Evolutionary conservation across 495 filamentous ascomycete species (phyloP), one percentile per base, ranked within the genome.

Genomic region (Niebla homalea): DNA sequence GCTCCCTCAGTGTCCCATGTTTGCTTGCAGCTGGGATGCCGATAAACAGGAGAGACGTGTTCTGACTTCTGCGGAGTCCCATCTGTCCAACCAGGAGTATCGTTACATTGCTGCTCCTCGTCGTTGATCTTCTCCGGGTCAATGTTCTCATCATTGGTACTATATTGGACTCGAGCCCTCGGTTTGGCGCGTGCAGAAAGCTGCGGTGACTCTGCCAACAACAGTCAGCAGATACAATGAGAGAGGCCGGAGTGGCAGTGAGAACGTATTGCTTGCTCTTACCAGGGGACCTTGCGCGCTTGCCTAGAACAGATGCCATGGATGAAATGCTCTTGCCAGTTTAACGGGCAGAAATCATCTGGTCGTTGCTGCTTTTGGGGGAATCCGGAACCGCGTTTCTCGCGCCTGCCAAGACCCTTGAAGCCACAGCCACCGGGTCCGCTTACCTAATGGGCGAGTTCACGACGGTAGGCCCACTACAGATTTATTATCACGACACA

Each of bases 231-330:
- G 53, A 50, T 35, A 20, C 42, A 19, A 38, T 12, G 18, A 36
- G 51, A 50, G 43, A 40, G n/a, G 47, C 48, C 36, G 45, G 36
- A 57, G 56, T 62, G 50, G 53, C 54, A 63, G 51, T 53, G 22
- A 43, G 47, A 44, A 56, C 58, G 48, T 16, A 48, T 55, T 60
- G 45, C 25, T 49, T 15, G 19, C 15, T 57, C 70, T 63, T 83
- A 87, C 85, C 79, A 56, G 55, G 69, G 67, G 62, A 67, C 65
- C 70, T 80, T 70, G 63, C 75, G 75, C 87, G 79, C 77, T 93
- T 89, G 62, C 84, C 83, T 46, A 87, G 69, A 45, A 81, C 73
- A 48, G 77, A 69, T 57, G 75, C 71, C 83, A 87, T 88, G 19
- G 42, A 40, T 20, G 35, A 37, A 40, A 16, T 26, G 48, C 42